Percentiles rank a stretch among this genome's conserved stretches.
Evolutionary conservation across 2,329 filamentous ascomycete genomes (phyloP).

Genomic region (Fusarium heterosporum): DNA sequence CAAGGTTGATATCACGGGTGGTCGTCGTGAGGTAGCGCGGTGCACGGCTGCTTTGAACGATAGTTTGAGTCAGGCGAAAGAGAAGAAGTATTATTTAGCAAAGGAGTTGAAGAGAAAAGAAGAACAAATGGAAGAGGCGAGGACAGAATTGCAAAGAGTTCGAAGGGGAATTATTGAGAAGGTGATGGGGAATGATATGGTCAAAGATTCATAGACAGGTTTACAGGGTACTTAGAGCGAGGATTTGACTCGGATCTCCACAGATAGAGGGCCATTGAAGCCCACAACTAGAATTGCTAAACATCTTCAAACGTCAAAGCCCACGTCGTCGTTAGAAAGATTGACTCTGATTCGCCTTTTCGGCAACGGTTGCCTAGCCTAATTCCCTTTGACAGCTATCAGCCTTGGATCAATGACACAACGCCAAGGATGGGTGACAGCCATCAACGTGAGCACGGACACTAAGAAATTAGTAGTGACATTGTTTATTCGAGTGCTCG

Average conservation of each 20-base stretch:
- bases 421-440: conserved; percentile 15
- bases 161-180: conserved; percentile 54
- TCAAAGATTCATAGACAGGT: conserved; percentile 11
- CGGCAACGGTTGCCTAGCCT: conserved; percentile 27
- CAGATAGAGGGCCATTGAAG: not conserved
- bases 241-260: not conserved
- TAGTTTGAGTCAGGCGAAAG: conserved; percentile 50
- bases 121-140: conserved; percentile 49
- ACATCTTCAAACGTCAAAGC: conserved; percentile 4
- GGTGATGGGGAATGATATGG: conserved; percentile 25
- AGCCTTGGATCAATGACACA: not conserved
- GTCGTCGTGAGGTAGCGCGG: conserved; percentile 52
- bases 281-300: conserved; percentile 5
- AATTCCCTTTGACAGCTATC: conserved; percentile 24
- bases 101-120: conserved; percentile 50
- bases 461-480: not conserved
- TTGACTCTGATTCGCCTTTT: conserved; percentile 21
- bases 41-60: conserved; percentile 50
- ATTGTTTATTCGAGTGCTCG: not conserved
- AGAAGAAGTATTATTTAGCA: conserved; percentile 47
- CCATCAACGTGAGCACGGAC: not conserved
- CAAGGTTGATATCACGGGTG: conserved; percentile 63
- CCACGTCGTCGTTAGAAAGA: not conserved
- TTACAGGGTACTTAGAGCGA: not conserved
- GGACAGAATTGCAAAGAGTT: conserved; percentile 57